Percentiles rank a stretch among this genome's conserved stretches.
These are phyloP conservation scores for Cladochytrium tenue DNA, from an alignment of 371 early-diverging fungal species.

Conservation along the genomic window DNA sequence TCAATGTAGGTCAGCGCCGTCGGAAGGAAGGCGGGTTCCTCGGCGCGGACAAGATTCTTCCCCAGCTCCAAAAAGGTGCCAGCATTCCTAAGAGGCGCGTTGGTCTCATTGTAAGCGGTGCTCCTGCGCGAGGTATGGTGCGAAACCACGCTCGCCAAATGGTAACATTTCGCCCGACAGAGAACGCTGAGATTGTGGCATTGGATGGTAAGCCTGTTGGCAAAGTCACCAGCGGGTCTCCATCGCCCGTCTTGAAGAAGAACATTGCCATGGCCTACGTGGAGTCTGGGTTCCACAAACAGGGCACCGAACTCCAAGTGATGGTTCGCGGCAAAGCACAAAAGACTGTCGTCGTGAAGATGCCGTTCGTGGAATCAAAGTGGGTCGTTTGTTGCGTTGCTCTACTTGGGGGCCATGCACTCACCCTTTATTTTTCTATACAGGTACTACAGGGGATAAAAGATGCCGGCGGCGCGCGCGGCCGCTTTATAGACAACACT, in stretches of 20 bases:
- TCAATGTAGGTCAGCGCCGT: conserved; percentile 74
- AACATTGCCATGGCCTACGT: conserved; percentile 98
- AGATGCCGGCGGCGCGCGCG: too few species aligned
- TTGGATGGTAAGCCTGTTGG: conserved; percentile 55
- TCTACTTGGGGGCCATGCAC: too few species aligned
- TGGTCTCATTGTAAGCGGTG: conserved; percentile 90
- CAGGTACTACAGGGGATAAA: too few species aligned
- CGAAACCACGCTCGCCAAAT: conserved; percentile 4
- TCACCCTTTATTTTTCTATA: too few species aligned
- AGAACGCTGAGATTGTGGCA: conserved; percentile 72
- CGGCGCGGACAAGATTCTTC: conserved; percentile 83
- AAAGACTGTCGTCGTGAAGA: conserved; percentile 83
- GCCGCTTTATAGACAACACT: too few species aligned
- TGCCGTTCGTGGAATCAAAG: conserved; percentile 81
- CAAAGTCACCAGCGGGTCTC: conserved; percentile 89
- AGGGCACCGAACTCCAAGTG: conserved; percentile 83
- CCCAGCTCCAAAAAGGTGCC: conserved; percentile 80
- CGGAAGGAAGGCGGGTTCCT: conserved; percentile 88
- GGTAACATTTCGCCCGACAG: conserved; percentile 28
- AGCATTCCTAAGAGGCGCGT: conserved; percentile 74
- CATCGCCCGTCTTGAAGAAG: conserved; percentile 89
- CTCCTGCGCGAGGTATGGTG: conserved; percentile 82
- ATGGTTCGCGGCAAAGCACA: conserved; percentile 84
- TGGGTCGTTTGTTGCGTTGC: too few species aligned
- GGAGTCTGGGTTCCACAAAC: conserved; percentile 80